Percentiles rank a stretch among this genome's conserved stretches.
Conservation (phyloP, 164 flowering plant genomes). For the Echeveria elegans region DNA sequence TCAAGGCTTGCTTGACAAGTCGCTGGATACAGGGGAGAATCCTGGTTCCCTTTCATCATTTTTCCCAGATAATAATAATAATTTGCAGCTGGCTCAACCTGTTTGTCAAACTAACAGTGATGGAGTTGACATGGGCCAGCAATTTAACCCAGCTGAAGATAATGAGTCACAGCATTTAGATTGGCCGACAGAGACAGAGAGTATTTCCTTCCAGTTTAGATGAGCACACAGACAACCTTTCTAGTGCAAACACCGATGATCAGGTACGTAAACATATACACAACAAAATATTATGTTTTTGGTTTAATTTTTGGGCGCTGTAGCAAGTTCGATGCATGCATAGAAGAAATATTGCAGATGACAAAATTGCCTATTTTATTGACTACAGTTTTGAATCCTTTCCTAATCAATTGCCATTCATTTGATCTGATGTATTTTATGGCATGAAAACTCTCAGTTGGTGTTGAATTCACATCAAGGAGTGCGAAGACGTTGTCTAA, state of each 20-base stretch:
- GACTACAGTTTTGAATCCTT: neutral
- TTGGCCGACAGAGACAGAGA: conserved; percentile 17
- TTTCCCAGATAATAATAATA: conserved; percentile 16
- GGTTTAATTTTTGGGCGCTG: neutral
- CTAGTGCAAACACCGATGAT: conserved; percentile 24
- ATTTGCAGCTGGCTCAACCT: conserved; percentile 16
- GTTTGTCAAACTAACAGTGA: conserved; percentile 10
- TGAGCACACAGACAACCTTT: conserved; percentile 14
- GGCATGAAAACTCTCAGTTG: conserved; percentile 24
- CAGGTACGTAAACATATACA: conserved; percentile 13
- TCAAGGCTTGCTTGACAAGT: conserved; percentile 26
- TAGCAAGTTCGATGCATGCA: neutral
- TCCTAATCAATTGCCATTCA: neutral
- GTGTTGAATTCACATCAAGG: conserved; percentile 55
- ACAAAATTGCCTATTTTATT: neutral
- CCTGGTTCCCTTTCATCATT: conserved; percentile 17
- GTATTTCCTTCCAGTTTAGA: conserved; percentile 16
- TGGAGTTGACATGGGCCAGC: conserved; percentile 16
- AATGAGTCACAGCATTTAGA: conserved; percentile 17
- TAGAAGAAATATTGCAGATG: neutral
- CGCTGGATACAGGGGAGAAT: conserved; percentile 20
- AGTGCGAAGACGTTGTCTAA: conserved; percentile 80
- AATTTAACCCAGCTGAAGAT: conserved; percentile 10
- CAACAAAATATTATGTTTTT: neutral
- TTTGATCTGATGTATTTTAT: neutral